Conservation (phyloP, 352 stramenopile genomes). For the Phytopythium chamaehyphon region DNA sequence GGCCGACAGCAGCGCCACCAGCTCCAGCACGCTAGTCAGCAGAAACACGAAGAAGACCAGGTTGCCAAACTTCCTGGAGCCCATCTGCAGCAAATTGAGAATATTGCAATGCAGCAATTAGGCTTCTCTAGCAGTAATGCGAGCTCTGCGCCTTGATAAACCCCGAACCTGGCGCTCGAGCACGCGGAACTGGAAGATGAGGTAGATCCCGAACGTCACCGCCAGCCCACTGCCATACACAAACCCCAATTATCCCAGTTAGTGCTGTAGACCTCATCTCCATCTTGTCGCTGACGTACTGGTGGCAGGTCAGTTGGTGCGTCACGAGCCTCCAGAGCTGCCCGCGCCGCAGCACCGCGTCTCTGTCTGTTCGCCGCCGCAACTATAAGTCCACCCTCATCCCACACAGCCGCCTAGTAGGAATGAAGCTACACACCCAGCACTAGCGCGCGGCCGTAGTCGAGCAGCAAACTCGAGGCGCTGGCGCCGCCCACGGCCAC, state of each 20-base stretch:
- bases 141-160: no score
- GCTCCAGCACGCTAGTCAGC: slow-evolving; percentile 41
- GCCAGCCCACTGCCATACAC: slow-evolving; percentile 50
- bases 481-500: slow-evolving; percentile 63
- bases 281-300: no score
- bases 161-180: slow-evolving; percentile 57
- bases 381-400: background rate
- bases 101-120: no score
- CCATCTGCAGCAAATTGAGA: no score
- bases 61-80: slow-evolving; percentile 84
- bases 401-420: no score
- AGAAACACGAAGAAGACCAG: slow-evolving; percentile 60
- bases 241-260: no score
- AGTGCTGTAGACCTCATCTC: no score
- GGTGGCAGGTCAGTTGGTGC: slow-evolving; percentile 70
- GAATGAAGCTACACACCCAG: slow-evolving; percentile 27
- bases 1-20: slow-evolving; percentile 36
- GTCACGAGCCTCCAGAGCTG: slow-evolving; percentile 73
- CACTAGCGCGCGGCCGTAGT: slow-evolving; percentile 45
- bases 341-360: slow-evolving; percentile 45
- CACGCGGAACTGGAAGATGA: slow-evolving; percentile 83
- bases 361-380: slow-evolving; percentile 43
- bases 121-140: no score
- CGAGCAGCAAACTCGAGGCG: slow-evolving; percentile 60
- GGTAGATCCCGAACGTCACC: slow-evolving; percentile 75